A percentile compares a stretch with the other conserved stretches of the same genome.
Evolutionary conservation across 805 yeast genomes (phyloP).

Genomic region (Zygosaccharomyces bisporus): DNA sequence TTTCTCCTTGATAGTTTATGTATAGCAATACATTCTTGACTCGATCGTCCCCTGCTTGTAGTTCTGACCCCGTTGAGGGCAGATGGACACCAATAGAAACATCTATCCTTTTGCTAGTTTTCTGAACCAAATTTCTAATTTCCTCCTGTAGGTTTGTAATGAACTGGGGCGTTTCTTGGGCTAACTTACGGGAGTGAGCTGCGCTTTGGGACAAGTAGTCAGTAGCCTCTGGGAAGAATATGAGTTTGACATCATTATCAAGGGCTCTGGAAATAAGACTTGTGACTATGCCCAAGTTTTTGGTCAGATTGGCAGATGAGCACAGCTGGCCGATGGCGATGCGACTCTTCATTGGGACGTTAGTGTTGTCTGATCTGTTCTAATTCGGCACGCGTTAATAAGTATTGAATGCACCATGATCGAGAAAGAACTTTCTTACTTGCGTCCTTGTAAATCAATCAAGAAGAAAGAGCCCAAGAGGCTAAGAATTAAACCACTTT

Average conservation of each 20-base stretch:
- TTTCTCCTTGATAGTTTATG: conserved; percentile 60
- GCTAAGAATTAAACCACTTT: neutral
- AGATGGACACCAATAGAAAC: conserved; percentile 90
- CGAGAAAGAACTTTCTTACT: neutral
- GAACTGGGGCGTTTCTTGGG: conserved; percentile 43
- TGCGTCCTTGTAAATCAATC: neutral
- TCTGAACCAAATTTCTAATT: conserved; percentile 39
- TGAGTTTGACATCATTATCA: conserved; percentile 53
- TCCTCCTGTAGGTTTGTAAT: conserved; percentile 45
- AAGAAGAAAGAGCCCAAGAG: neutral
- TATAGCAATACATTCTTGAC: conserved; percentile 73
- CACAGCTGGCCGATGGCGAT: conserved; percentile 87
- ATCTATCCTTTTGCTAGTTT: conserved; percentile 43
- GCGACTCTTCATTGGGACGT: conserved; percentile 7
- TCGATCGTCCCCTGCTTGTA: conserved; percentile 35
- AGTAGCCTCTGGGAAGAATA: conserved; percentile 91
- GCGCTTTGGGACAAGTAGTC: conserved; percentile 79
- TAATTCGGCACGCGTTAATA: neutral
- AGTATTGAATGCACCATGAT: neutral
- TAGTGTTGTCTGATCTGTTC: neutral
- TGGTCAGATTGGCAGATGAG: conserved; percentile 58
- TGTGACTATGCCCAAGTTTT: conserved; percentile 58
- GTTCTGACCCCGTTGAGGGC: conserved; percentile 45
- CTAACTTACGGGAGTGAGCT: conserved; percentile 59
- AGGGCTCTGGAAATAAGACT: conserved; percentile 64